Evolutionary conservation across 495 filamentous ascomycete genomes (phyloP), one percentile per base, ranked within the genome.

Genomic region (Aspergillus asperescens): DNA sequence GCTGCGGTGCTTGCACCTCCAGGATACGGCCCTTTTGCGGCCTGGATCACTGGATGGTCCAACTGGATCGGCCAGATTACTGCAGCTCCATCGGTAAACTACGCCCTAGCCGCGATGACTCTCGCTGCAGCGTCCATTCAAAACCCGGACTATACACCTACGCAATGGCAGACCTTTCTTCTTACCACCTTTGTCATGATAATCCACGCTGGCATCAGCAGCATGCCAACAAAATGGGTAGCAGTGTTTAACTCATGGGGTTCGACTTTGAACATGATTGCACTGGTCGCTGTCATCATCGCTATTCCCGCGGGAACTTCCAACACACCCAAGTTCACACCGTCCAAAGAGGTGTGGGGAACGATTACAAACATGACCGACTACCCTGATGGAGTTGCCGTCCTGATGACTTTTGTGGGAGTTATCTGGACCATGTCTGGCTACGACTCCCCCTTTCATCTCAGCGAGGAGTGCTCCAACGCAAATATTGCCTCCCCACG

Each of bases 401-500:
- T 89, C 3, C 69, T 89, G 12, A 89, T 90, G 87, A 84, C 82
- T 43, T 90, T 90, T 63, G 76, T 90, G 29, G 63, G 66, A 13
- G 74, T 77, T n/a, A 77, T 84, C 57, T 82, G 80, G 80, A 82
- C 79, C 13, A 84, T 84, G 81, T 76, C 71, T 25, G 81, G 85
- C 27, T 88, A 88, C 62, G 86, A 90, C 62, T 79, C 81, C 0
- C 82, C 86, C 0, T 90, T 90, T 62, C 87, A 90, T 65, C 65
- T 90, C 19, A 80, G 79, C 28, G 87, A 90, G 54, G 87, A 90
- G 62, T 90, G 87, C 64, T 83, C 81, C 39, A 90, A 90, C 60
- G 87, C 87, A 24, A 82, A 83, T 48, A 67, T 89, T 44, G 87
- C 87, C 28, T 82, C 86, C 1, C 87, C 87, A 0, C 77, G 87